Evolutionary conservation across 768 basidiomycete genomes (phyloP).

Genomic region (Suillus hirtellus): DNA sequence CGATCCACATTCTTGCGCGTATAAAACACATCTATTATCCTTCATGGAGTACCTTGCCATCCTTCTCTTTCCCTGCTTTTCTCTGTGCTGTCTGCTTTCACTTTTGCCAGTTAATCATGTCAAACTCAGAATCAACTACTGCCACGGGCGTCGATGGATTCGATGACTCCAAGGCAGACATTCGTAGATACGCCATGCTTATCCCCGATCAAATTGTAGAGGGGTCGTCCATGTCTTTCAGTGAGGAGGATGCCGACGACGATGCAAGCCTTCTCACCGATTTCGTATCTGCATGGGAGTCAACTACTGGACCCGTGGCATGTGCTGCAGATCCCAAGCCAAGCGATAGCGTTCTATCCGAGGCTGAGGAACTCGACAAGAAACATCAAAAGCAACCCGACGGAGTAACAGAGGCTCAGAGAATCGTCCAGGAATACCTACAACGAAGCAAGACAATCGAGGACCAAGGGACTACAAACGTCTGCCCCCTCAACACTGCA

Average conservation of each 20-base stretch:
- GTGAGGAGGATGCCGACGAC: constrained; percentile 15
- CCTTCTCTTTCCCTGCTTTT: not conserved
- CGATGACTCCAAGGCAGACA: constrained; percentile 17
- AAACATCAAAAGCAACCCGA: constrained; percentile 8
- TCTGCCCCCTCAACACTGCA: constrained; percentile 3
- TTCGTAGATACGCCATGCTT: constrained; percentile 29
- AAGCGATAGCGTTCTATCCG: constrained; percentile 6
- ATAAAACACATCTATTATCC: not conserved
- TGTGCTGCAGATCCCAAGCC: not conserved
- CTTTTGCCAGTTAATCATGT: not conserved
- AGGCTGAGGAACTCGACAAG: constrained; percentile 7
- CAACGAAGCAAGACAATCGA: constrained; percentile 6
- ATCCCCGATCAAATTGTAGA: constrained; percentile 18
- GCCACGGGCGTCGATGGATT: not conserved
- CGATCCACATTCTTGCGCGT: not conserved
- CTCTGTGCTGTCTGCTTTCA: no score
- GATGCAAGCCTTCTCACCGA: constrained; percentile 10
- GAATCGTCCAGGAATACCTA: constrained; percentile 12
- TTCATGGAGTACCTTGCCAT: not conserved
- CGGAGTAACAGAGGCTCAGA: constrained; percentile 24
- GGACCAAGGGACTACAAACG: not conserved
- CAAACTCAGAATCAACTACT: not conserved
- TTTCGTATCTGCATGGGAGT: constrained; percentile 16
- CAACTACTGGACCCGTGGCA: constrained; percentile 1
- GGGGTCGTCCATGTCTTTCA: constrained; percentile 10